phyloP scores from a whole-genome alignment of 164 flowering plant species.

The Nymphaea colorata region DNA sequence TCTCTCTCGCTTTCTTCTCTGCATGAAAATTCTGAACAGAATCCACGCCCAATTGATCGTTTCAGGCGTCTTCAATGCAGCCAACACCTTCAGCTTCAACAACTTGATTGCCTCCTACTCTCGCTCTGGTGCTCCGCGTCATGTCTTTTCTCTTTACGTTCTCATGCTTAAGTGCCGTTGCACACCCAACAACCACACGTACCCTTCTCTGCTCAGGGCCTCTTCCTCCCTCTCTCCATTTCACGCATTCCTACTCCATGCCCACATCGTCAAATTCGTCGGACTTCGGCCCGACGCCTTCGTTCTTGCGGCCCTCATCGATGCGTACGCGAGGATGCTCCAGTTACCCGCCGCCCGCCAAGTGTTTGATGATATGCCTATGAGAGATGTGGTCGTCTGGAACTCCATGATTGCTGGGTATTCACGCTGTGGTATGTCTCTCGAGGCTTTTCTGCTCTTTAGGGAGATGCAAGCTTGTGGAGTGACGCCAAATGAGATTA shows the following conservation, averaged over 20 bases:
- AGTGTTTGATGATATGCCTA: conserved; percentile 10
- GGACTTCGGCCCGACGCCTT: conserved; percentile 9
- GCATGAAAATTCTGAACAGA: background rate
- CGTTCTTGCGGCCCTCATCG: conserved; percentile 9
- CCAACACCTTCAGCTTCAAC: background rate
- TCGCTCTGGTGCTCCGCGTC: background rate
- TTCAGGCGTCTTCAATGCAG: background rate
- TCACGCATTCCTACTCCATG: background rate
- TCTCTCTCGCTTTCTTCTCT: background rate
- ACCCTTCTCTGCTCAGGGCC: background rate
- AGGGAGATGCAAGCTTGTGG: conserved; percentile 14
- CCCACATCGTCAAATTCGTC: background rate
- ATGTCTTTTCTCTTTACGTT: background rate
- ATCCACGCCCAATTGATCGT: background rate
- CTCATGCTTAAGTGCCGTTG: background rate
- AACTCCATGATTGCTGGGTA: conserved; percentile 18
- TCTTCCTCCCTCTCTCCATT: background rate
- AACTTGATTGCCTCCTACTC: background rate
- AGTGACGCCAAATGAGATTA: conserved; percentile 10
- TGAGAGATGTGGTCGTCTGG: conserved; percentile 16
- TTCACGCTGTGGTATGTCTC: conserved; percentile 7
- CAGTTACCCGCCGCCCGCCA: conserved; percentile 4
- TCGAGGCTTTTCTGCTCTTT: conserved; percentile 13
- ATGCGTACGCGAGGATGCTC: conserved; percentile 10
- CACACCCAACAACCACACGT: background rate